Evolutionary conservation across 495 filamentous ascomycete genomes (phyloP), one percentile per base, ranked within the genome.

Genomic region (Aspergillus asperescens): DNA sequence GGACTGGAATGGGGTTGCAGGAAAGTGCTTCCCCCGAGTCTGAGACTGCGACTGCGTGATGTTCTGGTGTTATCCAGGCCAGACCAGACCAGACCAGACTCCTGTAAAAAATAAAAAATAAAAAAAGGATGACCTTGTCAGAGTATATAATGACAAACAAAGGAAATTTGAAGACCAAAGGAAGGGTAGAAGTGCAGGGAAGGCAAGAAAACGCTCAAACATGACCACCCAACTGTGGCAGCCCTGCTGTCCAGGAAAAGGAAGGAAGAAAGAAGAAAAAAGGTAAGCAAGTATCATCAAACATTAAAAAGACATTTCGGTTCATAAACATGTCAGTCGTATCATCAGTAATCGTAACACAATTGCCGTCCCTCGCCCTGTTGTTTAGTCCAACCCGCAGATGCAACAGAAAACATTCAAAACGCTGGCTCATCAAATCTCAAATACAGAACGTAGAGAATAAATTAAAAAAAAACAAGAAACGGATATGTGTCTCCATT

Each of bases 271-370:
- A 55, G 54, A 41, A 45, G 39, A 56, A 50, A 56, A 57, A 53
- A n/a, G n/a, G 23, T 56, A 51, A 48, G 38, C 46, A 44, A 59
- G 20, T 54, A 51, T 57, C 47, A 52, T 53, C 54, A 62, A 43
- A 62, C 60, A 62, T 62, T 62, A 62, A 48, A 54, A 51, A 32
- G 47, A 49, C 60, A 57, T 59, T 53, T 47, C 53, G 45, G 27
- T 55, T 55, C 56, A 50, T 59, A 62, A 59, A 59, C 60, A 54
- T 56, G 50, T 41, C 54, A 57, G 54, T 59, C 54, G 44, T 59
- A 59, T 59, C 56, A 57, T 62, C 50, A 59, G 35, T 47, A 62
- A 59, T 59, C 56, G 58, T 62, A 54, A 57, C 50, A 59, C 42
- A 50, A 54, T 37, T 50, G 54, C 60, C 60, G 45, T 51, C 50